Evolutionary conservation across 495 filamentous ascomycete genomes (phyloP), one percentile per base, ranked within the genome.

Genomic region (Monascus purpureus): DNA sequence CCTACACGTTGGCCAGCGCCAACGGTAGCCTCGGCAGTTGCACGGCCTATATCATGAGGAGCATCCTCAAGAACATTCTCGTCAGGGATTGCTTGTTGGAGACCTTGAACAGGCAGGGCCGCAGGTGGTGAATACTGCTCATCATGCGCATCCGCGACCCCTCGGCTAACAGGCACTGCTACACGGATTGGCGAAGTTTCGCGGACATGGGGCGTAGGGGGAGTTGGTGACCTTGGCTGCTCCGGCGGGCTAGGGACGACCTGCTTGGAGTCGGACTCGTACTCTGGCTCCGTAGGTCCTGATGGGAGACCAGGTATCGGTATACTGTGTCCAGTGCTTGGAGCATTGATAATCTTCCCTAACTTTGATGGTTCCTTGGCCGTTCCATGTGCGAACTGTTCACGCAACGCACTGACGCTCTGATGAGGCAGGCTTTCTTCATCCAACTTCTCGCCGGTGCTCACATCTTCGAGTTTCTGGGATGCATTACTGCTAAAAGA

Each of bases 81-180:
- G 22, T 60, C 59, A 1, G 75, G 72, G 25, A 81, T 47, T 6
- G 65, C 63, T 31, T 74, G 55, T 15, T 71, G 66, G 9, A 83
- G 56, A 11, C 71, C 69, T 14, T 61, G 58, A 0, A 59, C 50
- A 0, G 77, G 77, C 33, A 84, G 54, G 18, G 64, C 57, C 6
- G 56, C 66, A 33, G 52, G 68, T 31, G 63, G 58, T 6, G 59
- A 47, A 13, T 57, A 44, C 18, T 67, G 58, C 37, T 72, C 69
- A 31, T 67, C 65, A 9, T 67, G 55, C 15, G 52, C 53, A 44
- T 69, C 45, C 56, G 69, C 15, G 30, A 65, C 39, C 37, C 61
- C 65, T 32, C 82, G 76, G 19, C 73, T 64, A 37, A 96, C 80
- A 1, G 90, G 92, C 59, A 92, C 77, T 13, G 85, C 86, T 42